phyloP scores from a whole-genome alignment of 768 basidiomycete genomes.

The Lyophyllum atratum region DNA sequence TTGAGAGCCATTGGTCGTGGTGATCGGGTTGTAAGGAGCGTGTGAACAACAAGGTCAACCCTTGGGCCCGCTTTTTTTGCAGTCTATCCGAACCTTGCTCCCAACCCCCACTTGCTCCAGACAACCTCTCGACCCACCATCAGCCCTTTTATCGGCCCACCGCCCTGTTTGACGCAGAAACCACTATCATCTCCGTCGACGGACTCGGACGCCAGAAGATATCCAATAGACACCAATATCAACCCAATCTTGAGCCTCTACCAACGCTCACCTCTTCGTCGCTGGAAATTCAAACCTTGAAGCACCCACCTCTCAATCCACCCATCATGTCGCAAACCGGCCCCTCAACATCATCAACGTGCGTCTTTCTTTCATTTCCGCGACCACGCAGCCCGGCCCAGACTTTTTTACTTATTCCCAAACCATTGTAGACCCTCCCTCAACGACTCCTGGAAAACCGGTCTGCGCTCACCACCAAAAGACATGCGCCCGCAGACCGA shows the following conservation, averaged over 20 bases:
- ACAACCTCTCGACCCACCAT: background rate
- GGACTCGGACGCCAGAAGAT: conserved; percentile 1
- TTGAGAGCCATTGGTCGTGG: background rate
- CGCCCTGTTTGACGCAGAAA: conserved; percentile 1
- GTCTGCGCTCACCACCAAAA: conserved; percentile 85
- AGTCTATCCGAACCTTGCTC: background rate
- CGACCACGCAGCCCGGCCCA: too few species aligned
- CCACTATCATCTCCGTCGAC: background rate
- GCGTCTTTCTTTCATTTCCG: conserved; percentile 14
- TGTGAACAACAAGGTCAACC: conserved; percentile 11
- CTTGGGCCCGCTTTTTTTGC: conserved; percentile 6
- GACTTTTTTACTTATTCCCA: too few species aligned
- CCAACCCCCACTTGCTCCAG: conserved; percentile 1
- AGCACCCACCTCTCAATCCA: background rate
- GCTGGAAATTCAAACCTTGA: conserved; percentile 4
- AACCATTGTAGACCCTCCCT: conserved; percentile 38
- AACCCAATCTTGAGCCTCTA: conserved; percentile 10
- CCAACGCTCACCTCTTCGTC: conserved; percentile 4
- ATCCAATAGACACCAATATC: conserved; percentile 8
- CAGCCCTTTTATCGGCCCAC: conserved; percentile 3
- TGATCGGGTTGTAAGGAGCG: conserved; percentile 5
- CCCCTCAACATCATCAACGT: conserved; percentile 35
- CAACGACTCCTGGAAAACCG: conserved; percentile 66
- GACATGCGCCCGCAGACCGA: conserved; percentile 95
- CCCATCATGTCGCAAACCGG: conserved; percentile 31